Percentiles rank a stretch among this genome's conserved stretches.
These are phyloP conservation scores for Aciculoconidium aculeatum DNA, from an alignment of 805 yeast species.

Conservation along the genomic window DNA sequence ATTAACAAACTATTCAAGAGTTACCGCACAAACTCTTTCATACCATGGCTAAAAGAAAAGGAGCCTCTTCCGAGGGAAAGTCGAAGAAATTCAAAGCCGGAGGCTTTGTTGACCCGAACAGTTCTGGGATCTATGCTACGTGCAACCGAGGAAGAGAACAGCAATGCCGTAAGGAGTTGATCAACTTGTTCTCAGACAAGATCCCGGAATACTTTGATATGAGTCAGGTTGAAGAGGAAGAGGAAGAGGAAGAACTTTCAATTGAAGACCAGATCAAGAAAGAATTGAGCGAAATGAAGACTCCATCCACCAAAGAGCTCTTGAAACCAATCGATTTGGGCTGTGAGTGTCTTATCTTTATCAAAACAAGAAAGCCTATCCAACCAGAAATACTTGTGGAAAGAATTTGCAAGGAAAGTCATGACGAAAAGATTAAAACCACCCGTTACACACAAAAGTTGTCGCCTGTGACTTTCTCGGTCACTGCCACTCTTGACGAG, in stretches of 20 bases:
- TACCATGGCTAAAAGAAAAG: conserved; percentile 26
- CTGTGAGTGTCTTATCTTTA: conserved; percentile 80
- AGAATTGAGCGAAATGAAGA: conserved; percentile 63
- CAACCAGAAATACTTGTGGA: conserved; percentile 70
- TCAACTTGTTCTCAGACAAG: conserved; percentile 44
- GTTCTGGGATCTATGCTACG: conserved; percentile 84
- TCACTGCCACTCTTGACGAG: conserved; percentile 66
- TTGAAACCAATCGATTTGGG: conserved; percentile 58
- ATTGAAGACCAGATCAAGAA: conserved; percentile 72
- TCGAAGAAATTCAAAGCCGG: conserved; percentile 42
- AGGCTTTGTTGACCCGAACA: conserved; percentile 71
- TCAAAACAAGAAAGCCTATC: conserved; percentile 74
- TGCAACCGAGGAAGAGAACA: conserved; percentile 78
- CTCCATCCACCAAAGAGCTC: conserved; percentile 38
- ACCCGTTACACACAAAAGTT: conserved; percentile 74
- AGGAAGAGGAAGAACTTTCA: conserved; percentile 39
- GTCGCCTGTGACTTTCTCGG: conserved; percentile 74
- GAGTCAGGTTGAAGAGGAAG: conserved; percentile 15
- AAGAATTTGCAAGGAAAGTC: conserved; percentile 56
- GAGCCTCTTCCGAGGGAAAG: conserved; percentile 15
- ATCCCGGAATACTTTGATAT: conserved; percentile 28
- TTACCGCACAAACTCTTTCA: not conserved
- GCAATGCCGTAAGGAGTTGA: conserved; percentile 70
- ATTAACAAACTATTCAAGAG: no score
- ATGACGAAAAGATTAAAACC: conserved; percentile 45